Evolutionary conservation across 495 filamentous ascomycete species (phyloP).

Genomic region (Letharia columbiana): DNA sequence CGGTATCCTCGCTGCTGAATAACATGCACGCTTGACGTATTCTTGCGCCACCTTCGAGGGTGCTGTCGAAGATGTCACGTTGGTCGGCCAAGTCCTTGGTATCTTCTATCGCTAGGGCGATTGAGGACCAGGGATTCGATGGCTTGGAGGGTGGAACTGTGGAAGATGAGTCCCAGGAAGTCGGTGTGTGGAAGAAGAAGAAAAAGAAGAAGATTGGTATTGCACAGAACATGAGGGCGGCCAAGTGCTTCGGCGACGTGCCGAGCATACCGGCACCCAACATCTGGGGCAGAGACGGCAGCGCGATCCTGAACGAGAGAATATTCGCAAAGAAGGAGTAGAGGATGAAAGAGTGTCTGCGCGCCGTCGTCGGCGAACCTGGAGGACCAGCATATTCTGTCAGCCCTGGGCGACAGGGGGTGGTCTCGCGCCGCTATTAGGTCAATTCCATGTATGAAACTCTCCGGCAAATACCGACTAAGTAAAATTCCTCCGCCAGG

Average conservation of each 20-base stretch:
- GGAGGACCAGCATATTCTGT: not conserved
- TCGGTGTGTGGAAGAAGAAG: not conserved
- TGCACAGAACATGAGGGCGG: not conserved
- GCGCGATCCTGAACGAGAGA: not conserved
- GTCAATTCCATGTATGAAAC: no score
- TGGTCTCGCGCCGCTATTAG: no score
- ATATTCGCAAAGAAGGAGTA: not conserved
- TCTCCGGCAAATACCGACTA: no score
- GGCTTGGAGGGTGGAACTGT: not conserved
- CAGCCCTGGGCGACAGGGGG: no score
- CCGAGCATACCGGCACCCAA: not conserved
- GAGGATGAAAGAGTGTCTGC: not conserved
- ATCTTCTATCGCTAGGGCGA: not conserved
- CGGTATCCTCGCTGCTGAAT: conserved; percentile 6
- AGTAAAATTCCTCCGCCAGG: no score
- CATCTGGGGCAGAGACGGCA: not conserved
- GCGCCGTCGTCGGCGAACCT: not conserved
- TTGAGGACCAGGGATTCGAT: not conserved
- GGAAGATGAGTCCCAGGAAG: not conserved
- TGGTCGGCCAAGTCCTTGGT: conserved; percentile 3
- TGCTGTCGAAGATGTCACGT: conserved; percentile 8
- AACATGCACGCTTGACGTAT: conserved; percentile 14
- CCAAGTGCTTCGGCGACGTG: not conserved
- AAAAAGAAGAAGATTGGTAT: not conserved
- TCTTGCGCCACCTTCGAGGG: conserved; percentile 8